Evolutionary conservation across 768 basidiomycete genomes (phyloP).

Genomic region (Suillus sp.): DNA sequence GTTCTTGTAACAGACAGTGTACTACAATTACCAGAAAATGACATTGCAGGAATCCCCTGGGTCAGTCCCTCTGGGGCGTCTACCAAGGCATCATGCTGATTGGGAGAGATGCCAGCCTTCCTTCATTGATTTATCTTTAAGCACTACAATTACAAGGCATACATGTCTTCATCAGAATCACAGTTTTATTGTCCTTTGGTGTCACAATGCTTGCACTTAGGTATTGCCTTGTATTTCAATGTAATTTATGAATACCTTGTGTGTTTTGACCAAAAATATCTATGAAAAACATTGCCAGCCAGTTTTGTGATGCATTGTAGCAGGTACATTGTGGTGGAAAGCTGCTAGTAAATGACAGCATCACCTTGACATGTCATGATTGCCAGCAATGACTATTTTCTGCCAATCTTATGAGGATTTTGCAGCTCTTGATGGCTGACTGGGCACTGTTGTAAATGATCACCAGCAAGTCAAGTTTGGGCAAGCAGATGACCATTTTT

Average conservation of each 20-base stretch:
- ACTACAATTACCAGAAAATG: constrained; percentile 99
- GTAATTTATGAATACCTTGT: background rate
- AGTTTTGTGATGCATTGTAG: background rate
- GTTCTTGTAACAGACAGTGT: no score
- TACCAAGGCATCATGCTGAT: constrained; percentile 93
- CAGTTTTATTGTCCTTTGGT: background rate
- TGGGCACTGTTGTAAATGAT: background rate
- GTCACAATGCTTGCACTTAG: background rate
- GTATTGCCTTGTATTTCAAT: background rate
- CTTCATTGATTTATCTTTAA: background rate
- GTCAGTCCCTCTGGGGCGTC: constrained; percentile 94
- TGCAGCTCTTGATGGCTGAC: no score
- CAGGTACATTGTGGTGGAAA: no score
- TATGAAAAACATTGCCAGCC: background rate
- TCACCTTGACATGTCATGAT: background rate
- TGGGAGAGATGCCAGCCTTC: background rate
- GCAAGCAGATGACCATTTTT: background rate
- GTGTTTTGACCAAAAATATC: background rate
- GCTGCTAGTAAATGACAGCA: no score
- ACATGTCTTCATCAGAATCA: background rate
- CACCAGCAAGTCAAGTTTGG: background rate
- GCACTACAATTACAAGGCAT: background rate
- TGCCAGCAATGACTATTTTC: background rate
- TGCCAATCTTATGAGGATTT: background rate
- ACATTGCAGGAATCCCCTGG: constrained; percentile 98